A percentile compares a stretch with the other conserved stretches of the same genome.
phyloP scores from a whole-genome alignment of 1,284 basidiomycete species.

The Trametes pubescens region DNA sequence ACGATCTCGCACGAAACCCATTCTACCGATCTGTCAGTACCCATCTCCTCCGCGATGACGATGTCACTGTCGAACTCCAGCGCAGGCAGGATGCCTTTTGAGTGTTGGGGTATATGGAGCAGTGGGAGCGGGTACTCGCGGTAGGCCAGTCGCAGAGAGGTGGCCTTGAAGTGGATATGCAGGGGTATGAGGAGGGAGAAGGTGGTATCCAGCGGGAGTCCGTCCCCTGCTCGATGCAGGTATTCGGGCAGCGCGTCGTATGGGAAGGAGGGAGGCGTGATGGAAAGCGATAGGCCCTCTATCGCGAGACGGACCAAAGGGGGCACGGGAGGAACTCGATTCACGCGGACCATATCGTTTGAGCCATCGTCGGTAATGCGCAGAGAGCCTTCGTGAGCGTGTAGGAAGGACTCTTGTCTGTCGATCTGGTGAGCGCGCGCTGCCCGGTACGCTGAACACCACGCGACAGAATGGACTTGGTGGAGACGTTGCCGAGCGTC shows the following conservation, averaged over 20 bases:
- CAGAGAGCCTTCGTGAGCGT: slow-evolving; percentile 24
- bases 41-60: slow-evolving; percentile 92
- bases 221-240: slow-evolving; percentile 73
- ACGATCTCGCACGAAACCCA: slow-evolving; percentile 77
- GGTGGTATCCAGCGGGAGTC: slow-evolving; percentile 73
- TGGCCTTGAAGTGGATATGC: slow-evolving; percentile 78
- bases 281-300: slow-evolving; percentile 62
- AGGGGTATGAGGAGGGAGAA: slow-evolving; percentile 89
- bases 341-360: slow-evolving; percentile 46
- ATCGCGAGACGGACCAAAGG: slow-evolving; percentile 82
- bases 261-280: slow-evolving; percentile 75
- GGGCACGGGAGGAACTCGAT: slow-evolving; percentile 55
- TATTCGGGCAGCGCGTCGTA: slow-evolving; percentile 69
- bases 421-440: slow-evolving; percentile 29
- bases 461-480: slow-evolving; percentile 81
- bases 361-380: slow-evolving; percentile 22
- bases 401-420: slow-evolving; percentile 30
- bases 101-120: slow-evolving; percentile 62
- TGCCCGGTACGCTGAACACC: slow-evolving; percentile 53
- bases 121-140: slow-evolving; percentile 87
- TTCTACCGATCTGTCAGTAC: slow-evolving; percentile 72
- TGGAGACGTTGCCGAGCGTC: slow-evolving; percentile 82
- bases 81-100: slow-evolving; percentile 50
- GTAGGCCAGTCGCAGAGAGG: slow-evolving; percentile 68
- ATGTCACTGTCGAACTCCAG: slow-evolving; percentile 83